phyloP scores from a whole-genome alignment of 169 alveolate genomes.

The Babesia ovata region DNA sequence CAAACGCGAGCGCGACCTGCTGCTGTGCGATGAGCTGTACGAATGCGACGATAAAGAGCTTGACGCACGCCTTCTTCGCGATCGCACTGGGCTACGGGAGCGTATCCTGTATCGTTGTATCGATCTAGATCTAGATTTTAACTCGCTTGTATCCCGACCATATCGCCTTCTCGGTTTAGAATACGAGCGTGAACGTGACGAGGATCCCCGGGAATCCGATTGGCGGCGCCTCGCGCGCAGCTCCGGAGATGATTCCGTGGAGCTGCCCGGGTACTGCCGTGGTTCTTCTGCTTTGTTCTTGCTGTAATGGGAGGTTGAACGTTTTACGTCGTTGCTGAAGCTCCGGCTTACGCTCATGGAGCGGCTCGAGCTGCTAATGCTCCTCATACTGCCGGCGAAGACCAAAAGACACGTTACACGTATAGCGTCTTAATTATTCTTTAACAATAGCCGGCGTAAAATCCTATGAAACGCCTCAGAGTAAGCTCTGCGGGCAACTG shows the following conservation, averaged over 20 bases:
- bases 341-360: slow-evolving; percentile 69
- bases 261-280: slow-evolving; percentile 10
- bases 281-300: slow-evolving; percentile 5
- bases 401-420: too few species aligned
- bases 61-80: not conserved
- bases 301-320: slow-evolving; percentile 1
- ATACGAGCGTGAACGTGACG: slow-evolving; percentile 12
- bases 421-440: too few species aligned
- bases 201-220: slow-evolving; percentile 42
- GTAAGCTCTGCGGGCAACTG: too few species aligned
- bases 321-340: slow-evolving; percentile 26
- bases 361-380: slow-evolving; percentile 63
- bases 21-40: not conserved
- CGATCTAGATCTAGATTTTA: not conserved
- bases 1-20: slow-evolving; percentile 21
- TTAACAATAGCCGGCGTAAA: too few species aligned
- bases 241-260: not conserved
- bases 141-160: slow-evolving; percentile 7
- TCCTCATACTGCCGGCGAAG: slow-evolving; percentile 28
- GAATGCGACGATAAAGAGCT: slow-evolving; percentile 1
- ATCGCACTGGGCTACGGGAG: not conserved
- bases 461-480: too few species aligned
- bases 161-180: slow-evolving; percentile 29
- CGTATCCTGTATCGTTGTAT: not conserved
- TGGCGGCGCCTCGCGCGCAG: slow-evolving; percentile 32